Conservation (phyloP, 192 early-diverging fungal genomes). For the Backusella circina region DNA sequence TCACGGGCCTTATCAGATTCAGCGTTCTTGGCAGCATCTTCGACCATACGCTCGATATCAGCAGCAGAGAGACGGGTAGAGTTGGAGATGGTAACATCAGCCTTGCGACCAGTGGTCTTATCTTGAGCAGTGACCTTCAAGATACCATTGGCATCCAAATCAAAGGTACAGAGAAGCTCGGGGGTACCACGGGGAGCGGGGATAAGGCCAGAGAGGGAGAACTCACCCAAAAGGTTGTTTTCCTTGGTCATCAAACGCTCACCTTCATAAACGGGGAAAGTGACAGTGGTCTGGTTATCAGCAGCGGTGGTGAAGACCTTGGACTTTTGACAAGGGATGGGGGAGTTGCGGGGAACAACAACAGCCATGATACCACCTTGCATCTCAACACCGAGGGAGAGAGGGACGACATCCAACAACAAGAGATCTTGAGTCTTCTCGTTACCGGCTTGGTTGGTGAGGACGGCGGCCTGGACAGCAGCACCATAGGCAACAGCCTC, state of each 20-base stretch:
- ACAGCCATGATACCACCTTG: conserved; percentile 82
- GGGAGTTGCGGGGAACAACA: conserved; percentile 81
- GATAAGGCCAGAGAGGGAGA: conserved; percentile 68
- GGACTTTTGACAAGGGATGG: conserved; percentile 79
- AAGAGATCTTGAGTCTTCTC: conserved; percentile 68
- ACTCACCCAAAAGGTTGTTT: conserved; percentile 88
- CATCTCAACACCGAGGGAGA: conserved; percentile 84
- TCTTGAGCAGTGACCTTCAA: conserved; percentile 89
- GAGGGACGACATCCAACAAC: conserved; percentile 80
- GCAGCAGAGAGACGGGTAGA: conserved; percentile 84
- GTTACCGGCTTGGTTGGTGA: conserved; percentile 59
- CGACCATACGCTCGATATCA: conserved; percentile 93
- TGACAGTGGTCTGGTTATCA: conserved; percentile 83
- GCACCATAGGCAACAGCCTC: conserved; percentile 99
- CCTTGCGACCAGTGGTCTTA: conserved; percentile 87
- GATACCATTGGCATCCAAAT: conserved; percentile 86
- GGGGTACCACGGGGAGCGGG: conserved; percentile 77
- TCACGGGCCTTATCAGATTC: conserved; percentile 73
- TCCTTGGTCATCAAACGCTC: conserved; percentile 87
- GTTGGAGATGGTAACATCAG: conserved; percentile 95
- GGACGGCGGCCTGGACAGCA: conserved; percentile 96
- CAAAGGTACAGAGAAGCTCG: conserved; percentile 81
- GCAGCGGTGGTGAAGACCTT: conserved; percentile 79
- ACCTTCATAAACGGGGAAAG: conserved; percentile 85
- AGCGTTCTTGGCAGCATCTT: conserved; percentile 86